A percentile compares a stretch with the other conserved stretches of the same genome.
These are phyloP conservation scores for Phaffia tasmanica DNA, from an alignment of 768 basidiomycete genomes.

Conservation along the genomic window DNA sequence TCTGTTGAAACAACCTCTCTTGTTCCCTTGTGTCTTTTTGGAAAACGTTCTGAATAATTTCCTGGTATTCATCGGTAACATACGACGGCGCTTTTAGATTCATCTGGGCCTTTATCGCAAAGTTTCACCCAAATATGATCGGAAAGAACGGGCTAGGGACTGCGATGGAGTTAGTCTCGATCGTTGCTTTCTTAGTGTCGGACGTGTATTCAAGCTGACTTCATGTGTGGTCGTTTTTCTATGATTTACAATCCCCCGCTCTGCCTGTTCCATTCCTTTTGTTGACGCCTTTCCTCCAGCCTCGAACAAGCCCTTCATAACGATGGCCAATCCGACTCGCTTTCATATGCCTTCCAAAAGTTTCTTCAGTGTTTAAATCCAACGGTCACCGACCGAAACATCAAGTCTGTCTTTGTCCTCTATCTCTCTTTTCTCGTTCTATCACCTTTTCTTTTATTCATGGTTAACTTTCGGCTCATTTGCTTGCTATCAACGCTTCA, in stretches of 20 bases:
- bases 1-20: too few relatives aligned
- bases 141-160: slow-evolving; percentile 14
- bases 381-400: slow-evolving; percentile 1
- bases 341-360: slow-evolving; percentile 14
- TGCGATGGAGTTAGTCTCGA: slow-evolving; percentile 23
- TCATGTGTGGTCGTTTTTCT: neutral
- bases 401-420: slow-evolving; percentile 6
- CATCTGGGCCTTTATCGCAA: slow-evolving; percentile 25
- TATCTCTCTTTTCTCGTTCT: neutral
- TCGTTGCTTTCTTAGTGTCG: neutral
- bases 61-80: neutral
- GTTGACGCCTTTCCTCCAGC: neutral
- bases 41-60: neutral
- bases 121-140: slow-evolving; percentile 20
- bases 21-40: neutral
- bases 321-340: slow-evolving; percentile 3
- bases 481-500: neutral
- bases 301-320: slow-evolving; percentile 19
- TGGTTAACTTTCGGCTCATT: neutral
- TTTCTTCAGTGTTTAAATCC: slow-evolving; percentile 9
- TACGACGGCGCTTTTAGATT: slow-evolving; percentile 10
- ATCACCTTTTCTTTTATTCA: neutral
- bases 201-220: neutral
- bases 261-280: too few relatives aligned
- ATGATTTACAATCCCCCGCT: too few relatives aligned